Conservation (phyloP, 2,329 filamentous ascomycete genomes). For the Paracamarosporium sp. region DNA sequence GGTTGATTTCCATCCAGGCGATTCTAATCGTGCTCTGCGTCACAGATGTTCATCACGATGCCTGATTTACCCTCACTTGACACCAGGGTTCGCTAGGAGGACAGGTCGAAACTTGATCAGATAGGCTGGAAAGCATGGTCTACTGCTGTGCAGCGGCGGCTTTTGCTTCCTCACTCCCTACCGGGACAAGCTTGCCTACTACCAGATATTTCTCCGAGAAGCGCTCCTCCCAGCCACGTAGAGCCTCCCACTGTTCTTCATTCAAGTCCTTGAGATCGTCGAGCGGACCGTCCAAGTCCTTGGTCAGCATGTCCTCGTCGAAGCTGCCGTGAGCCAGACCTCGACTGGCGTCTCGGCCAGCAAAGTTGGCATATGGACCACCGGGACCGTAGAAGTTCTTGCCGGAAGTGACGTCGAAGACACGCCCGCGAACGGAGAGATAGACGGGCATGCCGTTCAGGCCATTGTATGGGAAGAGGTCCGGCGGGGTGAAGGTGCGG, state of each 20-base stretch:
- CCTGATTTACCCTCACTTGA: not conserved
- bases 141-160: slow-evolving; percentile 39
- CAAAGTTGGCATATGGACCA: slow-evolving; percentile 95
- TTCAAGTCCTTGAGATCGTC: slow-evolving; percentile 77
- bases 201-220: slow-evolving; percentile 94
- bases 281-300: slow-evolving; percentile 83
- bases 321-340: slow-evolving; percentile 92
- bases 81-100: not conserved
- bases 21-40: too few relatives aligned
- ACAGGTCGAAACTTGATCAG: not conserved
- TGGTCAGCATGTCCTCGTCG: slow-evolving; percentile 92
- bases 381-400: slow-evolving; percentile 96
- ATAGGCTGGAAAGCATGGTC: not conserved
- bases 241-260: slow-evolving; percentile 78
- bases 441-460: slow-evolving; percentile 76
- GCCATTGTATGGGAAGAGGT: slow-evolving; percentile 88
- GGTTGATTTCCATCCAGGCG: too few relatives aligned
- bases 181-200: slow-evolving; percentile 83
- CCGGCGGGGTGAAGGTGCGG: slow-evolving; percentile 81
- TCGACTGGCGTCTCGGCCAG: slow-evolving; percentile 86
- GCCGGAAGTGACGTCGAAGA: slow-evolving; percentile 89
- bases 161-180: slow-evolving; percentile 61
- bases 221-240: slow-evolving; percentile 90
- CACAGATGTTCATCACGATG: not conserved
- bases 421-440: slow-evolving; percentile 85